phyloP scores from a whole-genome alignment of 106 monocot species.

The Acorus calamus region DNA sequence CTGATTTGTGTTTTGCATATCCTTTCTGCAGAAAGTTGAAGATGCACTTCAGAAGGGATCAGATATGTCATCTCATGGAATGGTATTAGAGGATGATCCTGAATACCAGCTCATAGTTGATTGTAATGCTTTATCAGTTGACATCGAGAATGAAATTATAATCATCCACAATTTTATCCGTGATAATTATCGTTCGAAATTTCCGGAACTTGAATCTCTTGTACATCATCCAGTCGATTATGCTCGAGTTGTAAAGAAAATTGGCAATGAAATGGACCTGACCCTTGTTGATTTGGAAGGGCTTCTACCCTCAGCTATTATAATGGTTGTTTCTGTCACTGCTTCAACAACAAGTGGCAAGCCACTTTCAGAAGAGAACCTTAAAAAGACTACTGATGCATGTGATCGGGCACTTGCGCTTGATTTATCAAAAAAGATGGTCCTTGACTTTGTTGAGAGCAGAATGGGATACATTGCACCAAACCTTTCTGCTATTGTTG shows the following conservation, averaged over 20 bases:
- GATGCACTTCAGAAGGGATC: slow-evolving; percentile 64
- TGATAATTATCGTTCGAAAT: slow-evolving; percentile 88
- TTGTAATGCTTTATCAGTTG: slow-evolving; percentile 94
- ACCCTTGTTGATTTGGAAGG: slow-evolving; percentile 94
- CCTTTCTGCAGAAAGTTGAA: slow-evolving; percentile 73
- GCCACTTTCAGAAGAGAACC: slow-evolving; percentile 74
- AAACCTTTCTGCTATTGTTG: slow-evolving; percentile 90
- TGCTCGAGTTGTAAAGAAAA: slow-evolving; percentile 94
- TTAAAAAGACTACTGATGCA: slow-evolving; percentile 80
- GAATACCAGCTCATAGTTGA: slow-evolving; percentile 95
- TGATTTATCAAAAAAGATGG: slow-evolving; percentile 83
- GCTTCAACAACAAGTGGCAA: slow-evolving; percentile 97
- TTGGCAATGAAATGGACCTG: slow-evolving; percentile 89
- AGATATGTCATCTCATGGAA: slow-evolving; percentile 41
- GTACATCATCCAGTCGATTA: slow-evolving; percentile 96
- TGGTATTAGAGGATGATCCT: slow-evolving; percentile 78
- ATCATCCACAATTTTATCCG: slow-evolving; percentile 98
- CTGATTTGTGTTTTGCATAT: too few species aligned
- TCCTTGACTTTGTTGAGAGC: slow-evolving; percentile 93
- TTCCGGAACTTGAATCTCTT: slow-evolving; percentile 95
- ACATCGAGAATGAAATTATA: slow-evolving; percentile 92
- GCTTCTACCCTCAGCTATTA: slow-evolving; percentile 91
- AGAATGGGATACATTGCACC: slow-evolving; percentile 96
- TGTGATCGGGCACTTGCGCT: slow-evolving; percentile 84
- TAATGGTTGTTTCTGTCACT: slow-evolving; percentile 97